Evolutionary conservation across 2,329 filamentous ascomycete genomes (phyloP), one percentile per base, ranked within the genome.

Genomic region (Fusarium bactridioides): DNA sequence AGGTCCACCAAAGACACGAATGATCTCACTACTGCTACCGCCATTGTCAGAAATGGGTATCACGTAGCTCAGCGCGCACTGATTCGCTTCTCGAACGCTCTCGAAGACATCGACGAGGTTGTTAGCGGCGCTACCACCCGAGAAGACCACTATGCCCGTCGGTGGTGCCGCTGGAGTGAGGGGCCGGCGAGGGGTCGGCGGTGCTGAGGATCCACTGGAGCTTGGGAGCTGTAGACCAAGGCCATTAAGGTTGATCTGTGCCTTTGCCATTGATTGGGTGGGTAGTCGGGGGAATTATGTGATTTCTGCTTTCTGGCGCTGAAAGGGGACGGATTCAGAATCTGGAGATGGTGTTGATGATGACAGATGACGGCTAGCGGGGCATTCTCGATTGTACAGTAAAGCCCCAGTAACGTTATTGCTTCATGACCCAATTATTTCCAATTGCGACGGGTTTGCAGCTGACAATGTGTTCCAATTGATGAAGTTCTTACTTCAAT

Each of bases 31-130:
- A 5, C 94, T 97, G 76, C 93, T 97, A 43, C 95, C 95, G 54
- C 95, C 95, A 82, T 98, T 98, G 83, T 98, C 95, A 73, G 93
- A 96, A 79, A 98, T 97, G 40, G 95, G 95, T 58, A 98, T 97
- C 66, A 98, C 90, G 81, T 97, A 97, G 82, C 90, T 94, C 45
- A 97, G 83, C 6, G 87, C 84, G 78, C 92, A 92, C 44, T 87
- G 83, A 69, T 92, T 93, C 75, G 87, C 91, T 70, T 90, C 82
- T 18, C 89, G 86, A 38, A 93, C 85, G 23, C 84, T 83, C 75
- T 89, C 91, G 82, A 98, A 98, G 16, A 97, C 93, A 80, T 98
- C 95, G 44, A 98, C 95, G 10, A 98, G 88, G 77, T 89, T 97
- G 79, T 98, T 98, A 10, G 95, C 94, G n/a, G 95, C 95, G 74